A percentile compares a stretch with the other conserved stretches of the same genome.
Conservation (phyloP, 2,329 filamentous ascomycete species). For the Penicillium hordei region DNA sequence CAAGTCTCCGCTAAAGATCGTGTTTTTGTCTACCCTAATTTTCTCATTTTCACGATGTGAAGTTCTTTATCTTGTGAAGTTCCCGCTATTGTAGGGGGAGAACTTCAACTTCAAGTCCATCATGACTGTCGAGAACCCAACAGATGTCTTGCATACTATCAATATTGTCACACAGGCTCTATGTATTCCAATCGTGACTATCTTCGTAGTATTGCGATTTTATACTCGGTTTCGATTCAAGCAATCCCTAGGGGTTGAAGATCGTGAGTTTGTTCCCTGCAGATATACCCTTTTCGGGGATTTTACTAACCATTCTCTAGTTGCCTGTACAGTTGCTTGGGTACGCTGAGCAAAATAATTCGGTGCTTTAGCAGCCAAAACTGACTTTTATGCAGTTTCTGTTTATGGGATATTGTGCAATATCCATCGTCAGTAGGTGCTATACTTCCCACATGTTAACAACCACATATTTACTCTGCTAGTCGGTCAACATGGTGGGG, state of each 20-base stretch:
- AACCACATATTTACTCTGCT: not conserved
- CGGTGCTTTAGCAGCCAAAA: not conserved
- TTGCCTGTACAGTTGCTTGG: constrained; percentile 20
- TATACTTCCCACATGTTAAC: not conserved
- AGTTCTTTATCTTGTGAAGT: constrained; percentile 2
- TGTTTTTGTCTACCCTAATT: not conserved
- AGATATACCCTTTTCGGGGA: not conserved
- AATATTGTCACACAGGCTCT: constrained; percentile 39
- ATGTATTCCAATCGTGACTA: constrained; percentile 36
- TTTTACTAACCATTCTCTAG: constrained; percentile 18
- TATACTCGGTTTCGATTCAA: constrained; percentile 34
- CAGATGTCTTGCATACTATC: constrained; percentile 32
- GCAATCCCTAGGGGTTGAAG: constrained; percentile 34
- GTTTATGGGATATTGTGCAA: constrained; percentile 38
- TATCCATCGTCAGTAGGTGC: constrained; percentile 29
- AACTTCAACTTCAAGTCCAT: constrained; percentile 2
- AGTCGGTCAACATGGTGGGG: constrained; percentile 40
- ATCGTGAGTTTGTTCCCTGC: constrained; percentile 28
- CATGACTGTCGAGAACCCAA: constrained; percentile 25
- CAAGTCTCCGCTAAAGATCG: not conserved
- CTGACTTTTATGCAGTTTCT: constrained; percentile 19
- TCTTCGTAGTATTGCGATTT: constrained; percentile 35
- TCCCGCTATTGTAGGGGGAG: not conserved
- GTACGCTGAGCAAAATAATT: constrained; percentile 8
- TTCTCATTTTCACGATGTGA: constrained; percentile 5